Base-by-base conservation (phyloP, 345 rosid genomes). In the Acer yangbiense region DNA sequence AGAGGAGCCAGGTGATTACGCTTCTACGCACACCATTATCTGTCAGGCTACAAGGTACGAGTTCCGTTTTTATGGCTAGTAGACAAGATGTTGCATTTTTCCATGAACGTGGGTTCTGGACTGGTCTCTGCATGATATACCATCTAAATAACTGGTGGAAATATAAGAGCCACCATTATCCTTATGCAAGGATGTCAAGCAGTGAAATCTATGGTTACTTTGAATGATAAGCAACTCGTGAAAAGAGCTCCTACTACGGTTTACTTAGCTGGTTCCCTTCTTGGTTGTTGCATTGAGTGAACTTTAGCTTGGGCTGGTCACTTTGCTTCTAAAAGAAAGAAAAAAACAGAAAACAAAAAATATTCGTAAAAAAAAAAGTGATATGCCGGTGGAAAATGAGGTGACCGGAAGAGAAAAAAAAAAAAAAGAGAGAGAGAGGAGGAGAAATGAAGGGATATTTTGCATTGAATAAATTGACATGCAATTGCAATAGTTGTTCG, bases 1-100 rank as follows among this genome's bases (percentile, higher is more conserved):
- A 46, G 89, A 75, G 71, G 83, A 79, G 79, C 55, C 44, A 63
- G 68, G 71, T 39, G 70, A 77, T 60, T 73, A 79, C 55, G 77
- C 80, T 67, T 82, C 82, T 23, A 62, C 62, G 66, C 13, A 71
- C 66, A 20, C 78, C 39, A 12, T 72, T 41, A 65, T 70, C 64
- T 76, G 68, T 69, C 60, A 29, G 18, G 80, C 71, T 57, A 77
- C 66, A 18, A 82, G 76, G 57, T 82, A 82, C 21, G 68, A 75
- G 46, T 29, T 82, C 7, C 72, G 81, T 64, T 69, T 85, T 68
- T 80, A 29, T 64, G 68, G 84, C 72, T 79, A 80, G 69, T 27
- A 64, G 10, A 17, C 64, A 68, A 63, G 65, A 71, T 21, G 12
- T n/a, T 60, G 64, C 64, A 20, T n/a, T 21, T 60, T 60, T 60